A percentile compares a stretch with the other conserved stretches of the same genome.
These are phyloP conservation scores for Elongisporangium undulatum DNA, from an alignment of 352 stramenopile species.

Conservation along the genomic window DNA sequence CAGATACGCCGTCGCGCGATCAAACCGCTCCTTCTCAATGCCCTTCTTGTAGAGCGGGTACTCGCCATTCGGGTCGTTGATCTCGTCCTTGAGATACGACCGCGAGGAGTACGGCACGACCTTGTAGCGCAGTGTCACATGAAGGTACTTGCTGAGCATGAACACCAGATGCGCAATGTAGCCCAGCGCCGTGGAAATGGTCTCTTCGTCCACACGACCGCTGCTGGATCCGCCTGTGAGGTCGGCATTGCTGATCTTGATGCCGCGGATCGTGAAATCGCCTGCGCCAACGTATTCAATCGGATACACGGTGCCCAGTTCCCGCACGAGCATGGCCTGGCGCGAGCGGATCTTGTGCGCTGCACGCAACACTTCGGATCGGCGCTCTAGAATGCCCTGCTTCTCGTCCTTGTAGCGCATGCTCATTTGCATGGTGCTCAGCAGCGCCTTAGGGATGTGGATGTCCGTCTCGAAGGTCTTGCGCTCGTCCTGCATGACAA, in stretches of 20 bases:
- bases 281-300: slow-evolving; percentile 80
- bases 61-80: slow-evolving; percentile 74
- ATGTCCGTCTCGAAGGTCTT: slow-evolving; percentile 78
- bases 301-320: slow-evolving; percentile 72
- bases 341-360: slow-evolving; percentile 81
- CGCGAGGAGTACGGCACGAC: slow-evolving; percentile 78
- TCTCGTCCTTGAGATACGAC: slow-evolving; percentile 82
- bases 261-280: slow-evolving; percentile 79
- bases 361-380: slow-evolving; percentile 68
- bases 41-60: slow-evolving; percentile 84
- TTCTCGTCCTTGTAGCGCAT: slow-evolving; percentile 83
- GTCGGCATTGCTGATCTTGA: slow-evolving; percentile 72
- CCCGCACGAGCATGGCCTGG: slow-evolving; percentile 74
- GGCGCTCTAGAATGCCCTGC: slow-evolving; percentile 67
- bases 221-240: slow-evolving; percentile 25
- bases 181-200: slow-evolving; percentile 77
- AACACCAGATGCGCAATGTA: slow-evolving; percentile 87
- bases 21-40: slow-evolving; percentile 69
- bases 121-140: slow-evolving; percentile 80
- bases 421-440: slow-evolving; percentile 79
- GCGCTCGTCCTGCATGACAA: slow-evolving; percentile 70
- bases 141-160: slow-evolving; percentile 87
- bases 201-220: slow-evolving; percentile 65
- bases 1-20: slow-evolving; percentile 74
- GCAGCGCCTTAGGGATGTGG: slow-evolving; percentile 69